phyloP scores from a whole-genome alignment of 805 yeast species.

The Cyberlindnera japonica region DNA sequence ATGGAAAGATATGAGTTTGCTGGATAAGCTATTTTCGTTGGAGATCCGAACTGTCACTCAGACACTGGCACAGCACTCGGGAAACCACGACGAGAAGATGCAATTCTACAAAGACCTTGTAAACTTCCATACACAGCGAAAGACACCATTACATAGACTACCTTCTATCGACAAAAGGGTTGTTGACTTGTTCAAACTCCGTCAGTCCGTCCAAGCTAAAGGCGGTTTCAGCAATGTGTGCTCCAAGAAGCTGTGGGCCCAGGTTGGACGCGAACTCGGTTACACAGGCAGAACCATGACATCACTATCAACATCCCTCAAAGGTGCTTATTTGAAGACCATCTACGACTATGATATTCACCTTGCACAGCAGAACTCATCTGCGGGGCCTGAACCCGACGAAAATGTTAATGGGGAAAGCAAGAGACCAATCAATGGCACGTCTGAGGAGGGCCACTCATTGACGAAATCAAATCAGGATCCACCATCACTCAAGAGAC shows the following conservation, averaged over 20 bases:
- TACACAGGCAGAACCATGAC: conserved; percentile 70
- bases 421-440: conserved; percentile 11
- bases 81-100: conserved; percentile 40
- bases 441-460: background rate
- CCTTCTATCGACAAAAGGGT: conserved; percentile 68
- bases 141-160: conserved; percentile 38
- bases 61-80: conserved; percentile 38
- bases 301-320: conserved; percentile 63
- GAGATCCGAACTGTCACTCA: conserved; percentile 52
- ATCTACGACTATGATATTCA: conserved; percentile 31
- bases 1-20: conserved; percentile 32
- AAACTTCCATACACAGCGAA: conserved; percentile 34
- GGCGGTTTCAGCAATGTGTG: conserved; percentile 71
- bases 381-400: conserved; percentile 3
- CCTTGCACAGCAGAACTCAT: background rate
- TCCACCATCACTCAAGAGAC: background rate
- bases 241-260: conserved; percentile 71
- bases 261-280: conserved; percentile 77
- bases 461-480: background rate
- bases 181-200: conserved; percentile 58
- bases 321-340: conserved; percentile 52
- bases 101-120: conserved; percentile 46
- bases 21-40: conserved; percentile 42
- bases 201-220: conserved; percentile 52
- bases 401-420: conserved; percentile 14